A percentile compares a stretch with the other conserved stretches of the same genome.
These are phyloP conservation scores for Emiliania huxleyi DNA, from an alignment of 78 protist genomes.

Conservation along the genomic window DNA sequence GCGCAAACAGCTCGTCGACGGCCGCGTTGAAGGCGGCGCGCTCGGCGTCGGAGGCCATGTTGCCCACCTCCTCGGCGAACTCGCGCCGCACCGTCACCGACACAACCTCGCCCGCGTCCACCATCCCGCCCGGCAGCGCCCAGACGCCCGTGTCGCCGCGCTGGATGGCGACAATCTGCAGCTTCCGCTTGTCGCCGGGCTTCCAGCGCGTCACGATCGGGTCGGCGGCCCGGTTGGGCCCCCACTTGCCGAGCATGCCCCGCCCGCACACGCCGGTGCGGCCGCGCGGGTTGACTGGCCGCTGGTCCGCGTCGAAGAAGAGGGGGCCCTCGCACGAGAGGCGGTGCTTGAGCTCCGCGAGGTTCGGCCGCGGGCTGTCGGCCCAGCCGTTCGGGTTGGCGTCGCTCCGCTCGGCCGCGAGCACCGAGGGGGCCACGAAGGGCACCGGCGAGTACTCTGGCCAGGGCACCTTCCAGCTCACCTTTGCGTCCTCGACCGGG, in stretches of 20 bases:
- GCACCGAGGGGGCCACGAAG: background rate
- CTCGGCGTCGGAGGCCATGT: background rate
- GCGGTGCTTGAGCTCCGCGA: background rate
- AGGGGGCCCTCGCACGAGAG: background rate
- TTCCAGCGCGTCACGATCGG: background rate
- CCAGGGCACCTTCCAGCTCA: background rate
- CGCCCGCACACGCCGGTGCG: background rate
- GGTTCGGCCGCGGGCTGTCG: background rate
- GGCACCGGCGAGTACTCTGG: background rate
- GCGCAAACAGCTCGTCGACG: background rate
- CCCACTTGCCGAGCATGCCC: conserved; percentile 4
- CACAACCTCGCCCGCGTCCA: conserved; percentile 46
- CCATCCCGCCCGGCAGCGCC: conserved; percentile 66
- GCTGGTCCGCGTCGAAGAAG: background rate
- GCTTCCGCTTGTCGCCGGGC: background rate
- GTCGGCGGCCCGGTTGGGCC: conserved; percentile 18
- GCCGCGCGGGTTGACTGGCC: background rate
- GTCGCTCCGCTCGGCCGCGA: background rate
- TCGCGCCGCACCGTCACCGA: conserved; percentile 12
- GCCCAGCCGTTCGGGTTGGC: background rate
- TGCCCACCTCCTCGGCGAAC: background rate
- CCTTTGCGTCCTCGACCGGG: background rate
- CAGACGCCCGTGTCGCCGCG: conserved; percentile 40
- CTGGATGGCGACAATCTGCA: conserved; percentile 25
- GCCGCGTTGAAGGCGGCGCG: background rate